Evolutionary conservation across 495 filamentous ascomycete species (phyloP), one percentile per base, ranked within the genome.

Genomic region (Penicillium steckii): DNA sequence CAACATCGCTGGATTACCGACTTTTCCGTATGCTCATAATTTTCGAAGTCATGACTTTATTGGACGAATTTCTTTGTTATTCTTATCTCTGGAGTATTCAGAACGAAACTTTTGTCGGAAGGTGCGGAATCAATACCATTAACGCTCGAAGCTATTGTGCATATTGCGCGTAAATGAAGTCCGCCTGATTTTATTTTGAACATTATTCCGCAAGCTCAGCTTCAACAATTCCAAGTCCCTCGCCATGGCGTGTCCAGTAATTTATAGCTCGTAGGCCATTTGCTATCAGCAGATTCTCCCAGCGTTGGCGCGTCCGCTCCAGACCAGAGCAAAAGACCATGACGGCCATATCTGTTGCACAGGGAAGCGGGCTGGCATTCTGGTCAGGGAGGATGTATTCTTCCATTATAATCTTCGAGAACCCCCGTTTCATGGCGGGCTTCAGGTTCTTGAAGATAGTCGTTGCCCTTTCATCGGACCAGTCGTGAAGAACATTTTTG

Each of bases 401-500:
- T 10, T 77, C 62, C 12, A 74, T 52, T 5, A 77, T 52, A 2
- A 78, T 51, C 51, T 69, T 75, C 2, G 70, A 76, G 44, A 70
- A 77, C 0, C 68, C 72, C 0, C 53, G 66, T 26, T 57, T 61
- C 73, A 79, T 77, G 3, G 71, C 69, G 3, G 53, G 32, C 10
- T 44, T 55, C 17, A 76, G 56, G 42, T 66, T 49, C 2, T 52
- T 48, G 3, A 82, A 60, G 9, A 81, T 75, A 24, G 46, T 54
- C 2, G 53, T 44, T 22, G 66, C 71, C 30, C 59, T 60, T 17
- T 78, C 70, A 41, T 80, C 74, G 1, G 68, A 66, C 72, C 73
- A 79, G 56, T 80, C 75, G 30, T 80, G 76, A 6, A 82, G 49
- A 17, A 81, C 60, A 23, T 67, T 63, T 15, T 74, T 73, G 32